Evolutionary conservation across 805 yeast genomes (phyloP).

Genomic region (Blastobotrys americana): DNA sequence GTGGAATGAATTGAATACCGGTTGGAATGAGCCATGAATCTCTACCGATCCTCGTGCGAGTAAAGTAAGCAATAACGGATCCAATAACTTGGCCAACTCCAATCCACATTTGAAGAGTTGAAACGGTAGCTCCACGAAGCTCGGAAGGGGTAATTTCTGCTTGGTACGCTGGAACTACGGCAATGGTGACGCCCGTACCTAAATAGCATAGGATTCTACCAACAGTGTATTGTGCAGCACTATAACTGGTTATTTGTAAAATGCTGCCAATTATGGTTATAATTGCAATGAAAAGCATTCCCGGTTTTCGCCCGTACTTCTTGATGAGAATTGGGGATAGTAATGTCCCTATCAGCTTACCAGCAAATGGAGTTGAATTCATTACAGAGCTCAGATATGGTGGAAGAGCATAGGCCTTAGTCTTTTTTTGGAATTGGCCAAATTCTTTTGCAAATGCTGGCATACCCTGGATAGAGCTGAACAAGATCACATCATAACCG

Average conservation of each 20-base stretch:
- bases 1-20: conserved; percentile 2
- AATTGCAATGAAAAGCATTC: not conserved
- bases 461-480: conserved; percentile 7
- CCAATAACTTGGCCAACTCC: conserved; percentile 3
- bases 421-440: not conserved
- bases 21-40: conserved; percentile 2
- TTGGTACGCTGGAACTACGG: conserved; percentile 1
- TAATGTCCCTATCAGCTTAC: conserved; percentile 5
- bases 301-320: conserved; percentile 3
- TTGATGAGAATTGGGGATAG: not conserved
- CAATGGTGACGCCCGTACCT: conserved; percentile 1
- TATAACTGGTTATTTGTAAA: not conserved
- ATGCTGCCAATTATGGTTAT: conserved; percentile 3
- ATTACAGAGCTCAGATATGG: conserved; percentile 5
- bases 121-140: conserved; percentile 2
- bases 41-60: not conserved
- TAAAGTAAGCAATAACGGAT: conserved; percentile 1
- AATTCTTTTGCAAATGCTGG: conserved; percentile 7
- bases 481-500: conserved; percentile 5
- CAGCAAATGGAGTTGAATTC: conserved; percentile 8
- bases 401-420: not conserved
- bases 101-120: conserved; percentile 3
- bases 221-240: conserved; percentile 2
- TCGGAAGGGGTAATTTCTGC: conserved; percentile 2
- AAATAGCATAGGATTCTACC: conserved; percentile 3